These are phyloP conservation scores for Sclerotinia nivalis DNA, from an alignment of 2,329 filamentous ascomycete species.

Conservation along the genomic window DNA sequence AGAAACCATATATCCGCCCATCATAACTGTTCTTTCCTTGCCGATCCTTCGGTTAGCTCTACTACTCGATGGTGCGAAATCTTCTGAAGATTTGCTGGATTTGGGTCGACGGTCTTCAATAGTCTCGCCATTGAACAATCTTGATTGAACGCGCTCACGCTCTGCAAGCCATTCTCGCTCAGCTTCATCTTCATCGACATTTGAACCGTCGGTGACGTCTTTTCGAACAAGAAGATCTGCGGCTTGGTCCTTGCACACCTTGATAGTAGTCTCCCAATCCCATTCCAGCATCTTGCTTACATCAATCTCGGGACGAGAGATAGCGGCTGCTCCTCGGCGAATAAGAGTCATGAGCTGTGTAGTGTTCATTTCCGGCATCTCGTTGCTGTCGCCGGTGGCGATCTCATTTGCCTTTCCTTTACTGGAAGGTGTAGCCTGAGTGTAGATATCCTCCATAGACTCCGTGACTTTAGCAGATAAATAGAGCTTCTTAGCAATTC, in stretches of 20 bases:
- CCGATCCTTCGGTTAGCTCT: slow-evolving; percentile 51
- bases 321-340: slow-evolving; percentile 54
- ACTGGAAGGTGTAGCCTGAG: slow-evolving; percentile 38
- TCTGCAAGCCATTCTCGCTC: slow-evolving; percentile 57
- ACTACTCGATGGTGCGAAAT: slow-evolving; percentile 40
- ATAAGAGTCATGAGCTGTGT: slow-evolving; percentile 55
- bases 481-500: slow-evolving; percentile 58
- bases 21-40: slow-evolving; percentile 59
- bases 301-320: slow-evolving; percentile 54
- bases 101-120: slow-evolving; percentile 42
- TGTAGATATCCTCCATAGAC: slow-evolving; percentile 56
- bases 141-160: slow-evolving; percentile 58
- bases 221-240: slow-evolving; percentile 45
- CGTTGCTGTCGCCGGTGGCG: slow-evolving; percentile 42
- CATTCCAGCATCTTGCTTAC: slow-evolving; percentile 58
- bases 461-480: slow-evolving; percentile 61
- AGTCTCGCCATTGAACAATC: slow-evolving; percentile 57
- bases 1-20: slow-evolving; percentile 55
- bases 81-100: slow-evolving; percentile 43
- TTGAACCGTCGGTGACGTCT: slow-evolving; percentile 37
- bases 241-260: slow-evolving; percentile 55
- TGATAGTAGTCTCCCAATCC: slow-evolving; percentile 54
- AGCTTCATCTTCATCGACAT: slow-evolving; percentile 46
- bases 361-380: slow-evolving; percentile 53
- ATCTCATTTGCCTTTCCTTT: slow-evolving; percentile 38